Conservation (phyloP, 768 basidiomycete species). For the Coprinopsis cinerea region DNA sequence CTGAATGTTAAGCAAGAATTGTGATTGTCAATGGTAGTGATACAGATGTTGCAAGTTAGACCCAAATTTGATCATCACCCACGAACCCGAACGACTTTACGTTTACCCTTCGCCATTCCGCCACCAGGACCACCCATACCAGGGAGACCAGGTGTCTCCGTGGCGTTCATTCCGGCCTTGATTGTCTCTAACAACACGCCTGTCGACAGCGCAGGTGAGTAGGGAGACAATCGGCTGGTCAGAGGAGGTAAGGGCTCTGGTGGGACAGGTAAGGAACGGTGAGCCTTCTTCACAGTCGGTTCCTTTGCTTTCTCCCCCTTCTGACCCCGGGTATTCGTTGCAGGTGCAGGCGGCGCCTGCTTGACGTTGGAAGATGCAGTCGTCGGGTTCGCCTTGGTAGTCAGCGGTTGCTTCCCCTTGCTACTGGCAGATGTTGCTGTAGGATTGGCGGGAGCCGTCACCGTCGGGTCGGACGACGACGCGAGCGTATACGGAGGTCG, state of each 20-base stretch:
- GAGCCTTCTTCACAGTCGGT: constrained; percentile 29
- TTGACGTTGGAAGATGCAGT: constrained; percentile 18
- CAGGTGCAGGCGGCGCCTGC: constrained; percentile 7
- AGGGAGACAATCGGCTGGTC: constrained; percentile 68
- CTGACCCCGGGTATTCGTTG: background rate
- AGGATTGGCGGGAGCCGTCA: constrained; percentile 16
- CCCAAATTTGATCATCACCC: background rate
- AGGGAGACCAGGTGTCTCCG: constrained; percentile 24
- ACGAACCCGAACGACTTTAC: constrained; percentile 1
- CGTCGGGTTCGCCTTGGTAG: constrained; percentile 39
- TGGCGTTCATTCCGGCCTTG: constrained; percentile 74
- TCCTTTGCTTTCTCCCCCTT: constrained; percentile 20
- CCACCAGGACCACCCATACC: constrained; percentile 24
- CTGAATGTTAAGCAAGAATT: too few species aligned
- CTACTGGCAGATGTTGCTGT: constrained; percentile 19
- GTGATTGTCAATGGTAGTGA: background rate
- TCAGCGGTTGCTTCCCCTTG: constrained; percentile 49
- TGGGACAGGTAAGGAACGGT: constrained; percentile 49
- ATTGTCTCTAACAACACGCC: constrained; percentile 80
- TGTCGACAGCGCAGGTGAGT: constrained; percentile 71
- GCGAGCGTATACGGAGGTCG: constrained; percentile 50
- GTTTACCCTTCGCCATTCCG: background rate
- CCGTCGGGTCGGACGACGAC: constrained; percentile 8
- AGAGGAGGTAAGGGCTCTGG: constrained; percentile 73
- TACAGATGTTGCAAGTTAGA: background rate